Evolutionary conservation across 2,329 filamentous ascomycete genomes (phyloP).

Genomic region (Colletotrichum paranaense): DNA sequence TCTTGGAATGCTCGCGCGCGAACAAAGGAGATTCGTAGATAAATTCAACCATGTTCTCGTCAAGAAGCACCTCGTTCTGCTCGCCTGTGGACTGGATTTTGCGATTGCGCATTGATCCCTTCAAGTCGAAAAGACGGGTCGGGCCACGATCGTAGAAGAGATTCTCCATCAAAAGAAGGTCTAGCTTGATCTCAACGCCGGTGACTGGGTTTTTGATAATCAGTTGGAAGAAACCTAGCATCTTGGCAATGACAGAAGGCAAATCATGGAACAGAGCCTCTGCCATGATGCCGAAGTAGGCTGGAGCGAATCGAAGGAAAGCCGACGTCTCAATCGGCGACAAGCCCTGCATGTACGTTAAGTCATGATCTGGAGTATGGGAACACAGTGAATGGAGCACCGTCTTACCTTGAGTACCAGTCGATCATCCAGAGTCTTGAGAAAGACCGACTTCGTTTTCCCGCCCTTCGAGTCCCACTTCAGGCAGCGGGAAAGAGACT

Average conservation of each 20-base stretch:
- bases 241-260: constrained; percentile 97
- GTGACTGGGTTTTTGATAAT: constrained; percentile 95
- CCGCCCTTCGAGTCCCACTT: constrained; percentile 99
- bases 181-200: constrained; percentile 93
- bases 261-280: constrained; percentile 95
- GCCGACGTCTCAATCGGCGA: constrained; percentile 92
- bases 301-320: constrained; percentile 94
- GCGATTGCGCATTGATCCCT: constrained; percentile 98
- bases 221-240: constrained; percentile 98
- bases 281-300: constrained; percentile 97
- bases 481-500: constrained; percentile 92
- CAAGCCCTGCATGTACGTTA: constrained; percentile 70
- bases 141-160: constrained; percentile 95
- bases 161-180: constrained; percentile 96
- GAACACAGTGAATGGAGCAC: background rate
- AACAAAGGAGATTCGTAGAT: constrained; percentile 98
- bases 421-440: constrained; percentile 95
- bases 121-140: constrained; percentile 92
- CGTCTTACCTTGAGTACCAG: constrained; percentile 80
- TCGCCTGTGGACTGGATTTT: constrained; percentile 97
- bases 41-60: constrained; percentile 99
- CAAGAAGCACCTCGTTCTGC: constrained; percentile 93
- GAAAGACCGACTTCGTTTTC: constrained; percentile 96
- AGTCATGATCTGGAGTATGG: background rate
- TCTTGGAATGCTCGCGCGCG: constrained; percentile 94